Evolutionary conservation across 2,329 filamentous ascomycete species (phyloP).

Genomic region (Botrytis byssoidea): DNA sequence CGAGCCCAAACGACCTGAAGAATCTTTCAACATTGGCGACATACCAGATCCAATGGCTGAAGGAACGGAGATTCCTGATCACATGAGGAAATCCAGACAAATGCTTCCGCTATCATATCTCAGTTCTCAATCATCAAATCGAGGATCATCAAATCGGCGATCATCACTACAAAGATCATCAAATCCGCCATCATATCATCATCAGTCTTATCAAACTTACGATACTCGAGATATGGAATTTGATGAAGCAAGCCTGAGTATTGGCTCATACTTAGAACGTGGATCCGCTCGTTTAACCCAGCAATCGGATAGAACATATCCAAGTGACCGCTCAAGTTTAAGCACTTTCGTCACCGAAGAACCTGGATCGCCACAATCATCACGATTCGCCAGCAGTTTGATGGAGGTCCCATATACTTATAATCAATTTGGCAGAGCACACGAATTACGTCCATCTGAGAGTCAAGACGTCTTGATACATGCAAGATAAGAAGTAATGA

Average conservation of each 20-base stretch:
- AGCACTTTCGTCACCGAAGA: constrained; percentile 6
- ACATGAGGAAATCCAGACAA: not conserved
- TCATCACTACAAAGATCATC: not conserved
- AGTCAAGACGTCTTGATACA: constrained; percentile 10
- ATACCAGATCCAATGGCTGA: not conserved
- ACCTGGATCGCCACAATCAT: not conserved
- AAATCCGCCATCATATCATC: not conserved
- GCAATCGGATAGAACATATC: not conserved
- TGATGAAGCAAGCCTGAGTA: constrained; percentile 9
- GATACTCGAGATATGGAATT: constrained; percentile 10
- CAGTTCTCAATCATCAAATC: not conserved
- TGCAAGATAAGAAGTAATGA: not conserved
- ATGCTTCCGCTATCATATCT: constrained; percentile 17
- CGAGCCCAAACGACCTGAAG: not conserved
- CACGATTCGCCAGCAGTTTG: constrained; percentile 5
- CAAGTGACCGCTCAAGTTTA: not conserved
- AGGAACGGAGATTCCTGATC: not conserved
- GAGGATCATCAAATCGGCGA: not conserved
- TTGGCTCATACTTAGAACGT: not conserved
- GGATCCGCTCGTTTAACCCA: constrained; percentile 4
- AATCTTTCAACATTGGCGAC: not conserved
- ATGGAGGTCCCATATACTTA: constrained; percentile 2
- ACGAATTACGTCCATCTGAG: not conserved
- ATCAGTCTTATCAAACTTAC: constrained; percentile 5
- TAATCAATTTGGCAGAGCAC: not conserved